phyloP scores from a whole-genome alignment of 768 basidiomycete species.

The Rhizopogon rudus region DNA sequence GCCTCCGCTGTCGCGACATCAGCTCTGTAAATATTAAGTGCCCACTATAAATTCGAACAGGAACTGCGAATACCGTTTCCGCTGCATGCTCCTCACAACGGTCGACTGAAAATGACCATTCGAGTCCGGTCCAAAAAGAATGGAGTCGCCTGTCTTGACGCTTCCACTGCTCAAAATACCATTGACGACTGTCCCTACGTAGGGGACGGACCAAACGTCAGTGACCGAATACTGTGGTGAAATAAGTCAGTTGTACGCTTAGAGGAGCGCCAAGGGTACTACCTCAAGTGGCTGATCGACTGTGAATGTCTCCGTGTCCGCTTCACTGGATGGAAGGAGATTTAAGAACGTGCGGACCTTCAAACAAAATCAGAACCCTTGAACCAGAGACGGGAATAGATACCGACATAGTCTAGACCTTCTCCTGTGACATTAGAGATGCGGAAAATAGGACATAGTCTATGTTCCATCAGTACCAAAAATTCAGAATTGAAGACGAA shows the following conservation, averaged over 20 bases:
- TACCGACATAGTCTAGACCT: slow-evolving; percentile 69
- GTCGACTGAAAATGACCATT: slow-evolving; percentile 84
- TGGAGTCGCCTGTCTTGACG: slow-evolving; percentile 73
- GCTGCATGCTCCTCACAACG: slow-evolving; percentile 86
- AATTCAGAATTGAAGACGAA: background rate
- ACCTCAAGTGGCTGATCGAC: slow-evolving; percentile 80
- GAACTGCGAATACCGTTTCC: slow-evolving; percentile 63
- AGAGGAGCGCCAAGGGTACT: slow-evolving; percentile 1
- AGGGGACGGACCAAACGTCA: slow-evolving; percentile 85
- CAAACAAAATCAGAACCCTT: slow-evolving; percentile 6
- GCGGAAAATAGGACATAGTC: slow-evolving; percentile 87
- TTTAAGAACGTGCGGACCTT: slow-evolving; percentile 89
- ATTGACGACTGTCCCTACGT: slow-evolving; percentile 81
- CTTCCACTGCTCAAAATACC: slow-evolving; percentile 77
- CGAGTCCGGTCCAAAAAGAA: slow-evolving; percentile 87
- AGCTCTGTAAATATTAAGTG: slow-evolving; percentile 44
- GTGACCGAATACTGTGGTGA: slow-evolving; percentile 68
- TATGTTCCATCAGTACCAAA: slow-evolving; percentile 23
- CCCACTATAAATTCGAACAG: background rate
- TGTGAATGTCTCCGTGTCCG: slow-evolving; percentile 75
- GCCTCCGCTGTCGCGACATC: slow-evolving; percentile 84
- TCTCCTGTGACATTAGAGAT: slow-evolving; percentile 95
- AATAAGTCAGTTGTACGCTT: background rate
- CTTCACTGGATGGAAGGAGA: slow-evolving; percentile 82
- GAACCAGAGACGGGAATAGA: background rate